Conservation (phyloP, 176 grass and related monocot species). For the Chrysopogon serrulatus region DNA sequence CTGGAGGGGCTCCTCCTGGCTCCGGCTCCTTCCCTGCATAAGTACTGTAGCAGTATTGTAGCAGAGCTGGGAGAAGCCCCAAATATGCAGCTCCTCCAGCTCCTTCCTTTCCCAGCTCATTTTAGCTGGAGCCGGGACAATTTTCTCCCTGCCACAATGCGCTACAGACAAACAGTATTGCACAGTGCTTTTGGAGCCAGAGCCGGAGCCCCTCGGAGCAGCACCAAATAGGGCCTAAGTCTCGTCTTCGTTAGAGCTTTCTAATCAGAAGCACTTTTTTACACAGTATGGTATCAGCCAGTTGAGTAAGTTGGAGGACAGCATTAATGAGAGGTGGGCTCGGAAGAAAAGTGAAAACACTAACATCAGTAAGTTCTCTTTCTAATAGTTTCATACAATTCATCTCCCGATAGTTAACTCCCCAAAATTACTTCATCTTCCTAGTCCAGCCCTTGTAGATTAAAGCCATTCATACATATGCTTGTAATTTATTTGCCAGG, state of each 20-base stretch:
- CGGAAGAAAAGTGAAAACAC: conserved; percentile 65
- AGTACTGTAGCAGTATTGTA: background rate
- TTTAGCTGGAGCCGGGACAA: background rate
- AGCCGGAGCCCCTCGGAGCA: background rate
- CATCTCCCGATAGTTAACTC: conserved; percentile 16
- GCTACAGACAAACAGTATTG: background rate
- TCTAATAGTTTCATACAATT: conserved; percentile 15
- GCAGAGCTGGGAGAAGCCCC: background rate
- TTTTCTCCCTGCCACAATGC: background rate
- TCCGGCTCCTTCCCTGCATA: background rate
- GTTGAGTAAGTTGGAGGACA: conserved; percentile 92
- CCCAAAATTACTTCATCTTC: conserved; percentile 19
- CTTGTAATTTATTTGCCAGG: conserved; percentile 48
- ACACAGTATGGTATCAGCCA: conserved; percentile 87
- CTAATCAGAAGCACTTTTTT: conserved; percentile 37
- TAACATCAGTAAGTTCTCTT: conserved; percentile 64
- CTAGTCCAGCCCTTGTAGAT: background rate
- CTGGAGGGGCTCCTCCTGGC: background rate
- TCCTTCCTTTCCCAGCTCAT: background rate
- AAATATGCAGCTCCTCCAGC: background rate
- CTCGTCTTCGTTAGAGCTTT: conserved; percentile 9
- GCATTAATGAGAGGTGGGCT: conserved; percentile 89
- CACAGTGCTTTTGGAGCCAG: background rate
- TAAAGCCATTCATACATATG: conserved; percentile 14
- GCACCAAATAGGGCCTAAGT: background rate